phyloP scores from a whole-genome alignment of 2,329 filamentous ascomycete species.

The Calonectria honghensis region DNA sequence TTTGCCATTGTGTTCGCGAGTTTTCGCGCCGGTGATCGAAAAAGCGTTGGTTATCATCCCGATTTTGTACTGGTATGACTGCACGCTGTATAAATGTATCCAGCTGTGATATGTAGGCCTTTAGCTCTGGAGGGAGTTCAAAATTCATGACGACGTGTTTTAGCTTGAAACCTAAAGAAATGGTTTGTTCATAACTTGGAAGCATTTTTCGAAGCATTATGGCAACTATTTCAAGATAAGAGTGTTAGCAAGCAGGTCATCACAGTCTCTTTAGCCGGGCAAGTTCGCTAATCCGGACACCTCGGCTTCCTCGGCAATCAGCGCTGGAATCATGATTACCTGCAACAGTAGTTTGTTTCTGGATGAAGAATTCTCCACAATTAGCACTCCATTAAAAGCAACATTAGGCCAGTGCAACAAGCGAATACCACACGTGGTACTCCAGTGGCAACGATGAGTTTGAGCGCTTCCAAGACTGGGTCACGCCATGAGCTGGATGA shows the following conservation, averaged over 20 bases:
- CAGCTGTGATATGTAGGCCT: constrained; percentile 34
- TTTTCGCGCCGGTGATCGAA: constrained; percentile 45
- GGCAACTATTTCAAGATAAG: neutral
- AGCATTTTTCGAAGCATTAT: neutral
- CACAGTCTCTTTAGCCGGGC: neutral
- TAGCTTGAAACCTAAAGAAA: neutral
- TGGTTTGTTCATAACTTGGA: neutral
- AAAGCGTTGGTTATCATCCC: constrained; percentile 41
- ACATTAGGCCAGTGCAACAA: neutral
- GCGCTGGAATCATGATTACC: neutral
- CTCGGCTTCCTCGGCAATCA: constrained; percentile 1
- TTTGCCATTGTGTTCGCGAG: constrained; percentile 46
- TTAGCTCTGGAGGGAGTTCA: constrained; percentile 35
- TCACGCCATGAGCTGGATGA: constrained; percentile 22
- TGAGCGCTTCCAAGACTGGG: neutral
- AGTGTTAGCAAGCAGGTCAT: neutral
- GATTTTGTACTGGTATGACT: constrained; percentile 37
- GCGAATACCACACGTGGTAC: neutral
- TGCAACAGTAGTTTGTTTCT: neutral
- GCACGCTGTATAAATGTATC: constrained; percentile 36
- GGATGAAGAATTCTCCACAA: neutral
- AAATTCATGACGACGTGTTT: constrained; percentile 36
- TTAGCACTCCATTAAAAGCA: neutral
- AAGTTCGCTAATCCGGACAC: neutral
- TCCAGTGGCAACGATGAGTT: neutral